Conservation (phyloP, 2,329 filamentous ascomycete genomes). For the Aschersonia sp. region DNA sequence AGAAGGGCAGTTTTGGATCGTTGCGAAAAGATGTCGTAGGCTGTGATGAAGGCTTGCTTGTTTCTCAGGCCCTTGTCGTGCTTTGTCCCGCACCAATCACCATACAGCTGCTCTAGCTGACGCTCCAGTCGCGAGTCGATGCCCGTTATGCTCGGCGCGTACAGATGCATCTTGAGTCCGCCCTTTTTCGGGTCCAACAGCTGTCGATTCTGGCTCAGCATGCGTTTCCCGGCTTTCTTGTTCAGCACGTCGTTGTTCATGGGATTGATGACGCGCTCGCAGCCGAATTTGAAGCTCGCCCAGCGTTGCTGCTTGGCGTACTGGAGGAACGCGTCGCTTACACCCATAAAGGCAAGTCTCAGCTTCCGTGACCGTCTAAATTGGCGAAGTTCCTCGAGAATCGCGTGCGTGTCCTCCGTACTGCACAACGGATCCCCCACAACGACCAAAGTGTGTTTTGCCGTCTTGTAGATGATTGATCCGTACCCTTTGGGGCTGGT, state of each 20-base stretch:
- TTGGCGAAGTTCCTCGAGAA: constrained; percentile 7
- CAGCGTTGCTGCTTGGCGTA: constrained; percentile 5
- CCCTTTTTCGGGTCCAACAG: constrained; percentile 7
- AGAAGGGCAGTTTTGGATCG: constrained; percentile 6
- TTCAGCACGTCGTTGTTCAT: constrained; percentile 7
- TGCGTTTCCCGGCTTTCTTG: constrained; percentile 8
- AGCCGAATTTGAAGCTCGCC: constrained; percentile 7
- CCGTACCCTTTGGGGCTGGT: constrained; percentile 7
- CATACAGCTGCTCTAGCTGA: constrained; percentile 7
- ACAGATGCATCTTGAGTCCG: constrained; percentile 4
- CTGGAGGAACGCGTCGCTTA: constrained; percentile 7
- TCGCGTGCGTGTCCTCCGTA: constrained; percentile 1
- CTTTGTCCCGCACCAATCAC: constrained; percentile 7
- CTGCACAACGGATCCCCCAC: constrained; percentile 9
- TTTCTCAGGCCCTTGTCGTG: constrained; percentile 1
- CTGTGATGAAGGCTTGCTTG: constrained; percentile 9
- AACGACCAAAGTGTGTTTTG: constrained; percentile 6
- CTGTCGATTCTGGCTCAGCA: constrained; percentile 9
- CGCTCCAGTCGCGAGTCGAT: constrained; percentile 6
- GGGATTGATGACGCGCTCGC: constrained; percentile 8
- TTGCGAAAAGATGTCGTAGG: constrained; percentile 8
- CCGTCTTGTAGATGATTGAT: constrained; percentile 8
- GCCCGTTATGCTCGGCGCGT: constrained; percentile 1
- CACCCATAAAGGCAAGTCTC: constrained; percentile 8
- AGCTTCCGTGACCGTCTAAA: constrained; percentile 4